Conservation (phyloP, 345 rosid genomes). For the Linum trigynum region DNA sequence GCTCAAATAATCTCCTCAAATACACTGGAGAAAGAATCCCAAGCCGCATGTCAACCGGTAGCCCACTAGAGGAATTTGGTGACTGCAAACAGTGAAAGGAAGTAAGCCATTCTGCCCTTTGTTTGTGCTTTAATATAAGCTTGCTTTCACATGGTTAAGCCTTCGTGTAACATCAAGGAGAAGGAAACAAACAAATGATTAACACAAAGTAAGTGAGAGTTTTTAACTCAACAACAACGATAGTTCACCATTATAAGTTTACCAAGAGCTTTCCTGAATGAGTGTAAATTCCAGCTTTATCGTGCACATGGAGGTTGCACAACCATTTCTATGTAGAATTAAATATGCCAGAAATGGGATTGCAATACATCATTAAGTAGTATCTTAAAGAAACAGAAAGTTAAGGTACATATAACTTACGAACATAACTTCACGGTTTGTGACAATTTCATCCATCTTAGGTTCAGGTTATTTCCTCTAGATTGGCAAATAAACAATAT, state of each 20-base stretch:
- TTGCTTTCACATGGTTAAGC: no score
- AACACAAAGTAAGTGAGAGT: background rate
- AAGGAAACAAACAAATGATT: background rate
- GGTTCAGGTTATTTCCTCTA: background rate
- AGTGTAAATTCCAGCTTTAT: no score
- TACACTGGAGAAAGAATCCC: constrained; percentile 84
- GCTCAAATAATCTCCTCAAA: constrained; percentile 86
- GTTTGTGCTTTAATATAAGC: background rate
- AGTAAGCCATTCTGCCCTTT: background rate
- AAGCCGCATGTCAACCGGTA: constrained; percentile 59
- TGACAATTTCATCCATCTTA: background rate
- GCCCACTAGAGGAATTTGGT: constrained; percentile 43
- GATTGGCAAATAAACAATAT: background rate
- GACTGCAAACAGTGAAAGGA: constrained; percentile 35
- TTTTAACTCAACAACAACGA: background rate
- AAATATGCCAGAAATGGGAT: no score
- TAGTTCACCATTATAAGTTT: no score
- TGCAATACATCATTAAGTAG: no score
- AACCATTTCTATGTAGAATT: no score
- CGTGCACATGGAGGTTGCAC: no score
- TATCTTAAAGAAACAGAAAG: background rate
- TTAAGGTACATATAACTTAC: background rate
- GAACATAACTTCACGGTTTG: background rate
- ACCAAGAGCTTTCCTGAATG: no score
- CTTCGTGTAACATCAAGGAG: background rate